Percentiles rank a stretch among this genome's conserved stretches.
Conservation (phyloP, 768 basidiomycete genomes). For the Piloderma croceum region DNA sequence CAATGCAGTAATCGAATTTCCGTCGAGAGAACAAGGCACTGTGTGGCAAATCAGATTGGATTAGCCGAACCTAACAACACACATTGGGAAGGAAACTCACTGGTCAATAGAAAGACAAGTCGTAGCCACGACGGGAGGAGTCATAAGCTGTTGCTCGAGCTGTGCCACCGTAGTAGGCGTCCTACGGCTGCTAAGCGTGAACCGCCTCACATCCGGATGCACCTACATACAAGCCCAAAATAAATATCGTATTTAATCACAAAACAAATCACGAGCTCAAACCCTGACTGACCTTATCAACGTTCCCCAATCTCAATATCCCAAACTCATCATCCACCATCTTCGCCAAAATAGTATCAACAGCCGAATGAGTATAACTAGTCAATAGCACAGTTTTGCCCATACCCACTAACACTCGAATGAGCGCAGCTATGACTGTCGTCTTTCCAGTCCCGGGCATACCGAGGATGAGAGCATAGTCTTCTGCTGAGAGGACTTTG, state of each 20-base stretch:
- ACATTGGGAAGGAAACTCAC: slow-evolving; percentile 41
- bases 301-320: slow-evolving; percentile 82
- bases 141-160: slow-evolving; percentile 76
- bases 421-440: slow-evolving; percentile 86
- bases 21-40: slow-evolving; percentile 83
- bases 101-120: slow-evolving; percentile 93
- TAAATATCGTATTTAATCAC: slow-evolving; percentile 1
- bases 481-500: slow-evolving; percentile 71
- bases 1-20: slow-evolving; percentile 92
- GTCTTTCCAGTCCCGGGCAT: slow-evolving; percentile 99
- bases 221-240: too few species aligned
- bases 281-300: slow-evolving; percentile 66
- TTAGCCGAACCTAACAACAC: not conserved
- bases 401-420: slow-evolving; percentile 67
- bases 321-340: slow-evolving; percentile 56
- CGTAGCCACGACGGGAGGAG: slow-evolving; percentile 90
- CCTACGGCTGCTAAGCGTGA: slow-evolving; percentile 55
- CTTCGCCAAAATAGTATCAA: slow-evolving; percentile 93
- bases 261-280: not conserved
- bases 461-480: slow-evolving; percentile 90
- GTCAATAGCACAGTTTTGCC: slow-evolving; percentile 90
- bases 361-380: slow-evolving; percentile 96
- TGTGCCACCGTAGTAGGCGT: slow-evolving; percentile 69
- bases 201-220: slow-evolving; percentile 71
- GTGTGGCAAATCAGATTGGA: slow-evolving; percentile 1